Base-by-base conservation (phyloP, 495 filamentous ascomycete species). In the Penicillium lividum region DNA sequence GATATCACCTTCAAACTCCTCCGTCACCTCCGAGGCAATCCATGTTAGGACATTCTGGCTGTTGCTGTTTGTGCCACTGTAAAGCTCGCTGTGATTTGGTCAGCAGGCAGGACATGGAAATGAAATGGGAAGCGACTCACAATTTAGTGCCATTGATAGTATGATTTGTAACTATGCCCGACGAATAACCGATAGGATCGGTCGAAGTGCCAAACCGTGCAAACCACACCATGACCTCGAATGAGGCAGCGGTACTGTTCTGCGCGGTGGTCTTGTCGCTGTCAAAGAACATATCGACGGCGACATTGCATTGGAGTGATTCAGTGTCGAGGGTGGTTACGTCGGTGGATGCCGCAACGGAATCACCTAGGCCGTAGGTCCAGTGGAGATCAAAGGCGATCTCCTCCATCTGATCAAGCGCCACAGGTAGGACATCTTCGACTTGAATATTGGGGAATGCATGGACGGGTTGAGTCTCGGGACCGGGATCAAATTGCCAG, bases 161-260 rank as follows among this genome's bases (percentile, higher is more conserved):
- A n/a, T 57, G 68, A 2, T 52, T 50, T 4, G 54, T 36, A 0
- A 60, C 50, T 2, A 57, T 51, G 9, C 33, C 44, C 31, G 45
- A 8, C 11, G 5, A 2, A 25, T 61, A 53, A 15, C 74, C 76
- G 50, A 73, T 62, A 13, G 71, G 68, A 18, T 72, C 54, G 9
- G 68, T 56, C 2, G 60, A n/a, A 10, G 43, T 5, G n/a, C 67
- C 67, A 48, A 66, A 66, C 2, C 55, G 51, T 7, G 64, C 74
- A 61, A 80, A 76, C 69, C 70, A 79, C 28, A 79, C 61, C 71
- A 80, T 79, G 64, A 80, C 70, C 60, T 80, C 78, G 69, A 66
- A 75, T 1, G 63, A 54, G 16, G 76, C 69, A 2, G 53, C n/a
- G 4, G 58, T 58, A 47, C 64, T 70, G 64, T 73, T 66, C 34